These are phyloP conservation scores for Magnusiomyces fungicola DNA, from an alignment of 1,139 yeast genomes.

Conservation along the genomic window DNA sequence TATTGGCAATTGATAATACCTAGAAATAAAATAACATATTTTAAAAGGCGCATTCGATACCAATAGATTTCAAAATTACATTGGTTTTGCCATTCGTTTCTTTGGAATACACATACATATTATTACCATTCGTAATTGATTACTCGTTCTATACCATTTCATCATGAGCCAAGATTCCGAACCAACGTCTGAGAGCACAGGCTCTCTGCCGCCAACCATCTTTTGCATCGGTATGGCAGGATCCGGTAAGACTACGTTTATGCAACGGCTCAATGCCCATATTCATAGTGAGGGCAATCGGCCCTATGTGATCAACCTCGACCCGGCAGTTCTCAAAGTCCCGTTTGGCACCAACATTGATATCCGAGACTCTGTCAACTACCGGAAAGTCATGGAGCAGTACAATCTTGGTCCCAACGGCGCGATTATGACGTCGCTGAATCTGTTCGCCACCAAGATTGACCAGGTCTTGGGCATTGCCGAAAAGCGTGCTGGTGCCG, in stretches of 20 bases:
- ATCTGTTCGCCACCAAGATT: constrained; percentile 86
- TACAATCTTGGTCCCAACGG: constrained; percentile 95
- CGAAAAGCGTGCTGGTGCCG: constrained; percentile 59
- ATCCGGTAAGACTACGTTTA: constrained; percentile 94
- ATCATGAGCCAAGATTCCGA: too few species aligned
- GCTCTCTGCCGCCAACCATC: constrained; percentile 29
- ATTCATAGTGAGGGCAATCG: constrained; percentile 59
- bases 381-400: constrained; percentile 90
- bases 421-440: constrained; percentile 91
- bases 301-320: constrained; percentile 85
- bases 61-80: too few species aligned
- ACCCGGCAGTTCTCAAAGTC: constrained; percentile 89
- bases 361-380: constrained; percentile 91
- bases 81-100: too few species aligned
- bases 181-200: not conserved
- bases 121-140: too few species aligned
- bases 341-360: constrained; percentile 95
- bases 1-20: too few species aligned
- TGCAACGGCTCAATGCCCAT: constrained; percentile 90
- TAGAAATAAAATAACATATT: too few species aligned
- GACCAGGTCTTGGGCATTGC: constrained; percentile 88
- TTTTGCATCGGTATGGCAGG: constrained; percentile 97
- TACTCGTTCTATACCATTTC: too few species aligned
- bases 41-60: too few species aligned
- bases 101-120: too few species aligned